phyloP scores from a whole-genome alignment of 108 stramenopile genomes.

The Nannochloropsis gaditana region DNA sequence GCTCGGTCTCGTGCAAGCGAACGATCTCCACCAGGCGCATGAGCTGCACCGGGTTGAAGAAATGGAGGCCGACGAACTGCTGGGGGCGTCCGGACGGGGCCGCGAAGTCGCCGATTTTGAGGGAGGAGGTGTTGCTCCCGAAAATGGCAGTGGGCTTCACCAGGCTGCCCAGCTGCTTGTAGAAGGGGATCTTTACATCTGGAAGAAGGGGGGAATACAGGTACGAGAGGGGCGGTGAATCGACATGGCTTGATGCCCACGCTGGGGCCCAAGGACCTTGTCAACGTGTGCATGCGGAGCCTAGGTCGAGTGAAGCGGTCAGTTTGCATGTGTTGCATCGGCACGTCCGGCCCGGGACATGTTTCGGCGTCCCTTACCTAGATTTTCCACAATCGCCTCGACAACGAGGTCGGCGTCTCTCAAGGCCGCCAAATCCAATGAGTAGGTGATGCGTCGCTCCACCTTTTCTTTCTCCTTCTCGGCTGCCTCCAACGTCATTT shows the following conservation, averaged over 20 bases:
- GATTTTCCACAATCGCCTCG: slow-evolving; percentile 91
- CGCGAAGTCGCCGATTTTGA: slow-evolving; percentile 82
- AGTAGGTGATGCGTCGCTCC: slow-evolving; percentile 64
- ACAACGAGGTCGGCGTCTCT: slow-evolving; percentile 76
- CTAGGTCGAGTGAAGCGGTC: too few relatives aligned
- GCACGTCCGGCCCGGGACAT: too few relatives aligned
- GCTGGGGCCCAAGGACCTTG: too few relatives aligned
- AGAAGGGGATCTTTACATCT: slow-evolving; percentile 73
- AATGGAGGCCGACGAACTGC: slow-evolving; percentile 94
- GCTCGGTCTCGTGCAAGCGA: slow-evolving; percentile 71
- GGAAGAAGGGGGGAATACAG: not conserved
- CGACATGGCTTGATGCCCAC: too few relatives aligned
- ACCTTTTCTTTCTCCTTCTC: slow-evolving; percentile 37
- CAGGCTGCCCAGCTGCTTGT: slow-evolving; percentile 64
- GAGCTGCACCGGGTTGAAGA: slow-evolving; percentile 95
- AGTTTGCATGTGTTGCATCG: too few relatives aligned
- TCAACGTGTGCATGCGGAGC: too few relatives aligned
- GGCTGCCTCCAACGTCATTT: slow-evolving; percentile 60
- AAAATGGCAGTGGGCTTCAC: slow-evolving; percentile 79
- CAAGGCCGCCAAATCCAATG: slow-evolving; percentile 70
- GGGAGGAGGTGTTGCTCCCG: slow-evolving; percentile 85
- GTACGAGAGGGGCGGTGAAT: not conserved
- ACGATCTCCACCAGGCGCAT: slow-evolving; percentile 94
- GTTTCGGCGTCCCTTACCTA: slow-evolving; percentile 44
- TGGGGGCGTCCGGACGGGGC: slow-evolving; percentile 75